A percentile compares a stretch with the other conserved stretches of the same genome.
Conservation (phyloP, 2,329 filamentous ascomycete genomes). For the Juglanconis oblonga region DNA sequence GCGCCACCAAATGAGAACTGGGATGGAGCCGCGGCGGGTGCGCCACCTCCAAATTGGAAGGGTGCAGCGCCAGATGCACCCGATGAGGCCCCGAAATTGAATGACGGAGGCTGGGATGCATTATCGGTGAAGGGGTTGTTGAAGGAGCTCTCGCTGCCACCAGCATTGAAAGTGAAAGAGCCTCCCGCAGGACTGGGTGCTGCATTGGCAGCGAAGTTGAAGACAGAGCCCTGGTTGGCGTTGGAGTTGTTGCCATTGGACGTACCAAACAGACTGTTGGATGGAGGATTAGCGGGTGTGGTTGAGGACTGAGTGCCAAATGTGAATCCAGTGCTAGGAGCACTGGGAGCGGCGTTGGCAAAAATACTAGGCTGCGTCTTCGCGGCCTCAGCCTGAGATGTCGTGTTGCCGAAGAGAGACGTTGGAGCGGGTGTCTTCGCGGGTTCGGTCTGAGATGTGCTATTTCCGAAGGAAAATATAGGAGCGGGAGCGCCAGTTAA, state of each 20-base stretch:
- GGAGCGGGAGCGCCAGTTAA: neutral
- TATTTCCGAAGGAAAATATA: conserved; percentile 7
- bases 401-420: conserved; percentile 11
- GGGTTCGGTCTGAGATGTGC: conserved; percentile 11
- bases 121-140: conserved; percentile 36
- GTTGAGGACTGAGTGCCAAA: conserved; percentile 4
- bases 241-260: conserved; percentile 15
- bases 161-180: conserved; percentile 39
- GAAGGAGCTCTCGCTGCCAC: conserved; percentile 29
- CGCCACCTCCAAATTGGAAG: conserved; percentile 22
- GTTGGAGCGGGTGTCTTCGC: conserved; percentile 18
- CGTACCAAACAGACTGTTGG: conserved; percentile 17
- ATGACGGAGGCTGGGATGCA: conserved; percentile 27
- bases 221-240: conserved; percentile 4
- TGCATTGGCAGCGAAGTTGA: conserved; percentile 26
- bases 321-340: conserved; percentile 18
- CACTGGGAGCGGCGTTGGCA: conserved; percentile 14
- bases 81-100: conserved; percentile 36
- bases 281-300: neutral
- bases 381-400: conserved; percentile 11
- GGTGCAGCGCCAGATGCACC: conserved; percentile 13
- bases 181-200: conserved; percentile 19
- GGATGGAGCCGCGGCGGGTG: neutral
- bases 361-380: conserved; percentile 21
- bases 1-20: conserved; percentile 16